Conservation (phyloP, 176 grass and related monocot species). For the Eremochloa ophiuroides region DNA sequence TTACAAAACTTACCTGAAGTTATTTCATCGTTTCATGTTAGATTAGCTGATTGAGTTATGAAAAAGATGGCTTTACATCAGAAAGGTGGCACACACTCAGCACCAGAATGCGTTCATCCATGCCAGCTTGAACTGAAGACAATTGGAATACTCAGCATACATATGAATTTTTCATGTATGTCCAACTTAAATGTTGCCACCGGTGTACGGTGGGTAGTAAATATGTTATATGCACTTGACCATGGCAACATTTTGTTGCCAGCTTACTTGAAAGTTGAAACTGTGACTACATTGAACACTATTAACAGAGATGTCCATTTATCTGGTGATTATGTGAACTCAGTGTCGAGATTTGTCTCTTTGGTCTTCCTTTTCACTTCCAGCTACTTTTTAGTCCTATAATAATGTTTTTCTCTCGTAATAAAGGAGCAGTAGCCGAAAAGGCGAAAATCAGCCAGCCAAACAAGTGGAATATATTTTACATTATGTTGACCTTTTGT, state of each 20-base stretch:
- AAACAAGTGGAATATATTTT: too few relatives aligned
- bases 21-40: not conserved
- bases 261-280: not conserved
- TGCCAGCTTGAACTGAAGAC: not conserved
- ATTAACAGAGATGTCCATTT: not conserved
- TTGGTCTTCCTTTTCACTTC: slow-evolving; percentile 3
- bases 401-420: too few relatives aligned
- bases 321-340: not conserved
- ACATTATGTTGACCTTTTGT: not conserved
- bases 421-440: too few relatives aligned
- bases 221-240: not conserved
- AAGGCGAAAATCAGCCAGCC: too few relatives aligned
- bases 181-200: not conserved
- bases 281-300: not conserved
- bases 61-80: not conserved
- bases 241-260: slow-evolving; percentile 14
- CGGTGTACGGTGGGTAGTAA: not conserved
- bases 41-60: slow-evolving; percentile 2
- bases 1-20: not conserved
- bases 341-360: not conserved
- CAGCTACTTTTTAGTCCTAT: too few relatives aligned
- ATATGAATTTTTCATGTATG: not conserved
- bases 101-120: not conserved
- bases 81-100: not conserved
- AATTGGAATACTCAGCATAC: not conserved